phyloP scores from a whole-genome alignment of 805 yeast species.

The Candida golubevii region DNA sequence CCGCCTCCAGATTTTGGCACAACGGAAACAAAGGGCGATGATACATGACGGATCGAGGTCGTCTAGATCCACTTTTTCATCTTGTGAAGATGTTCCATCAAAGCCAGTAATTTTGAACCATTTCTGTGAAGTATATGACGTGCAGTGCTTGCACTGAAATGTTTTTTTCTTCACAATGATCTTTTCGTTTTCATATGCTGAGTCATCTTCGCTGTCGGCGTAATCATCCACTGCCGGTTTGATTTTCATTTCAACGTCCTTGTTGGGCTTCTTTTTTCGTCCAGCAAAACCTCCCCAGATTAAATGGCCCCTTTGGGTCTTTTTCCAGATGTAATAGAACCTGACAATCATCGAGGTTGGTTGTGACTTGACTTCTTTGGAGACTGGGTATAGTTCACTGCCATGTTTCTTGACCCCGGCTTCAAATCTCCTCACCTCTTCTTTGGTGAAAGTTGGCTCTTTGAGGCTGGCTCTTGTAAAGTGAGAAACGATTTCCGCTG shows the following conservation, averaged over 20 bases:
- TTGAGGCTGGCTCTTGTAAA: slow-evolving; percentile 56
- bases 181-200: slow-evolving; percentile 59
- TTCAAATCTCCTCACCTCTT: slow-evolving; percentile 68
- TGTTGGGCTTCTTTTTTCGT: slow-evolving; percentile 50
- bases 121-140: slow-evolving; percentile 46
- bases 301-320: slow-evolving; percentile 64
- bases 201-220: slow-evolving; percentile 67
- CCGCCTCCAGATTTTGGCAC: slow-evolving; percentile 88
- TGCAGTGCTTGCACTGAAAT: slow-evolving; percentile 72
- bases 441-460: slow-evolving; percentile 71
- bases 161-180: slow-evolving; percentile 33
- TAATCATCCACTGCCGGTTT: slow-evolving; percentile 37
- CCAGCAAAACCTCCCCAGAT: slow-evolving; percentile 86
- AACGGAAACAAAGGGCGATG: slow-evolving; percentile 72
- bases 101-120: slow-evolving; percentile 74
- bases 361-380: slow-evolving; percentile 67
- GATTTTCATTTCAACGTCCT: slow-evolving; percentile 16
- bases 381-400: slow-evolving; percentile 73
- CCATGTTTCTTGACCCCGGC: slow-evolving; percentile 69
- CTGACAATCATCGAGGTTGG: slow-evolving; percentile 76
- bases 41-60: slow-evolving; percentile 25
- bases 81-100: slow-evolving; percentile 36
- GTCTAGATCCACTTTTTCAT: slow-evolving; percentile 17
- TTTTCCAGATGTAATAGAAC: slow-evolving; percentile 89
- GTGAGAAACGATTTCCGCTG: slow-evolving; percentile 42